Conservation (phyloP, 192 early-diverging fungal genomes). For the Hyaloraphidium curvatum region DNA sequence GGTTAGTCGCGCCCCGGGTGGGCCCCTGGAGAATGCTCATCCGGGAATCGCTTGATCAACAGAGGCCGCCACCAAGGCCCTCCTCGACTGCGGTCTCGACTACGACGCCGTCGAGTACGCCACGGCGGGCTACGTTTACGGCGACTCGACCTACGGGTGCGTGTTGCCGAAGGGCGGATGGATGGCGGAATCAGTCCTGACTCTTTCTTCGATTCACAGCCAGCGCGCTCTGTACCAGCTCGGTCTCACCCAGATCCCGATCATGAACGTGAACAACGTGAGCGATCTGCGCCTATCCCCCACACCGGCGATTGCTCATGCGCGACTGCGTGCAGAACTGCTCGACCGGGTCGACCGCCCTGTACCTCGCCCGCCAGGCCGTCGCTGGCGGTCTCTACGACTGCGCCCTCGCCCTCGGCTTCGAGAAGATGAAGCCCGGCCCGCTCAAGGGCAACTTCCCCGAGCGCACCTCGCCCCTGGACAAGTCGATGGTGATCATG, state of each 20-base stretch:
- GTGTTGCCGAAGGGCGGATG: too few relatives aligned
- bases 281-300: background rate
- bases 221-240: conserved; percentile 53
- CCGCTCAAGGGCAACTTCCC: background rate
- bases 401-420: conserved; percentile 53
- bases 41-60: too few relatives aligned
- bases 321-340: conserved; percentile 42
- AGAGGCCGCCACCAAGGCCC: conserved; percentile 45
- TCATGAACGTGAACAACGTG: conserved; percentile 54
- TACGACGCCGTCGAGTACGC: conserved; percentile 38
- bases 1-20: too few relatives aligned
- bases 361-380: conserved; percentile 40
- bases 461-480: background rate
- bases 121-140: conserved; percentile 13
- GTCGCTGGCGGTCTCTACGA: conserved; percentile 38
- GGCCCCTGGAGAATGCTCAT: too few relatives aligned
- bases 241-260: conserved; percentile 52
- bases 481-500: background rate
- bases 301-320: background rate
- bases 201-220: conserved; percentile 39
- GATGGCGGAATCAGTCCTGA: too few relatives aligned
- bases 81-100: conserved; percentile 44
- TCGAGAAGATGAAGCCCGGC: conserved; percentile 41
- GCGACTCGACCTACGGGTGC: conserved; percentile 42
- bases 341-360: conserved; percentile 52